A percentile compares a stretch with the other conserved stretches of the same genome.
phyloP scores from a whole-genome alignment of 1,284 basidiomycete genomes.

The Cutaneotrichosporon arboriforme region DNA sequence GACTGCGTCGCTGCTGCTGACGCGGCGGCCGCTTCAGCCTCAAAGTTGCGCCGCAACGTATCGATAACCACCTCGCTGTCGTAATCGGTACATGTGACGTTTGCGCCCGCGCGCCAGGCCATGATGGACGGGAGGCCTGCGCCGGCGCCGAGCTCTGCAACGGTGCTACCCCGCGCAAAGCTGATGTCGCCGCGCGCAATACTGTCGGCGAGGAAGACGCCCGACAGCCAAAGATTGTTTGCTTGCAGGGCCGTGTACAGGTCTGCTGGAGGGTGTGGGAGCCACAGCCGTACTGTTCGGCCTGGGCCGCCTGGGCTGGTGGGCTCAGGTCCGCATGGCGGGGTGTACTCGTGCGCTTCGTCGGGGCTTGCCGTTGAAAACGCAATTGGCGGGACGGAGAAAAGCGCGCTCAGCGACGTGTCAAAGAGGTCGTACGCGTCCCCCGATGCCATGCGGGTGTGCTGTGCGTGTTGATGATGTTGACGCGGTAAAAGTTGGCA shows the following conservation, averaged over 20 bases:
- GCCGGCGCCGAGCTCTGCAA: slow-evolving; percentile 44
- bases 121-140: slow-evolving; percentile 38
- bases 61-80: slow-evolving; percentile 30
- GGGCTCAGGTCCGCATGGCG: too few species aligned
- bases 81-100: slow-evolving; percentile 43
- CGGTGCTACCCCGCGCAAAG: not conserved
- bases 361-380: slow-evolving; percentile 22
- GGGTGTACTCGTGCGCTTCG: slow-evolving; percentile 22
- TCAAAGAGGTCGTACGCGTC: slow-evolving; percentile 34
- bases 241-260: slow-evolving; percentile 43
- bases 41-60: slow-evolving; percentile 31
- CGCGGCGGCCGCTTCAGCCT: not conserved
- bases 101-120: slow-evolving; percentile 14
- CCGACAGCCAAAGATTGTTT: slow-evolving; percentile 43
- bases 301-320: too few species aligned
- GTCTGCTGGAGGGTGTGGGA: slow-evolving; percentile 34
- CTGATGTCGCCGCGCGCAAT: slow-evolving; percentile 14
- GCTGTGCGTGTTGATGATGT: too few species aligned
- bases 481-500: too few species aligned
- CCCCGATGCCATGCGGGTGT: too few species aligned
- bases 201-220: slow-evolving; percentile 41
- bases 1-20: not conserved
- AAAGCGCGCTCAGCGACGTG: slow-evolving; percentile 31
- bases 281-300: slow-evolving; percentile 27
- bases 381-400: slow-evolving; percentile 38